Percentiles rank a stretch among this genome's conserved stretches.
Conservation (phyloP, 176 grass and related monocot species). For the Cenchrus americanus region DNA sequence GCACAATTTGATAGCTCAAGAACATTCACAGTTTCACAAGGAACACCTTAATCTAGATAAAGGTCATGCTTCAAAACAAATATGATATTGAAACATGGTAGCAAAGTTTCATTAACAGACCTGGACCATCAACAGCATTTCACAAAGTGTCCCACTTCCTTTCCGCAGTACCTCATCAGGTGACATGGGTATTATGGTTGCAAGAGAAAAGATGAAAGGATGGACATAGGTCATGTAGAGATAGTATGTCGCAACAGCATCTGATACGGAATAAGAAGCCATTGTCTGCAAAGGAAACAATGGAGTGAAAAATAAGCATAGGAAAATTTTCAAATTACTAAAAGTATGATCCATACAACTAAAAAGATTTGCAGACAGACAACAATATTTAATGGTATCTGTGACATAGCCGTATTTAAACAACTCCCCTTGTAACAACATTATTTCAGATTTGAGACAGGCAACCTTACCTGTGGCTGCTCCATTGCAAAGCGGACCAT, state of each 20-base stretch:
- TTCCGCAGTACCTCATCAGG: constrained; percentile 94
- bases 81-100: constrained; percentile 19
- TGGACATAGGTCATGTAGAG: constrained; percentile 99
- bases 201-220: constrained; percentile 99
- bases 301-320: constrained; percentile 33
- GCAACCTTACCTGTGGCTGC: constrained; percentile 69
- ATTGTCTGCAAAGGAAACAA: constrained; percentile 78
- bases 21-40: background rate
- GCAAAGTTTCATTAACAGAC: constrained; percentile 53
- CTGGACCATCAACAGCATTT: constrained; percentile 99
- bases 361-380: constrained; percentile 9
- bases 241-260: constrained; percentile 95
- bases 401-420: constrained; percentile 18
- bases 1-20: constrained; percentile 23
- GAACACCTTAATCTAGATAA: background rate
- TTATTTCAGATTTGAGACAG: background rate
- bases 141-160: constrained; percentile 98
- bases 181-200: constrained; percentile 96
- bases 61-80: constrained; percentile 14
- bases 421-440: constrained; percentile 12
- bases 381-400: constrained; percentile 27
- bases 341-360: constrained; percentile 1
- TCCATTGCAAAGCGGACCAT: constrained; percentile 97
- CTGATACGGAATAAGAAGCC: constrained; percentile 99
- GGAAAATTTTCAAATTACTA: constrained; percentile 28